phyloP scores from a whole-genome alignment of 495 filamentous ascomycete species.

The Letharia columbiana region DNA sequence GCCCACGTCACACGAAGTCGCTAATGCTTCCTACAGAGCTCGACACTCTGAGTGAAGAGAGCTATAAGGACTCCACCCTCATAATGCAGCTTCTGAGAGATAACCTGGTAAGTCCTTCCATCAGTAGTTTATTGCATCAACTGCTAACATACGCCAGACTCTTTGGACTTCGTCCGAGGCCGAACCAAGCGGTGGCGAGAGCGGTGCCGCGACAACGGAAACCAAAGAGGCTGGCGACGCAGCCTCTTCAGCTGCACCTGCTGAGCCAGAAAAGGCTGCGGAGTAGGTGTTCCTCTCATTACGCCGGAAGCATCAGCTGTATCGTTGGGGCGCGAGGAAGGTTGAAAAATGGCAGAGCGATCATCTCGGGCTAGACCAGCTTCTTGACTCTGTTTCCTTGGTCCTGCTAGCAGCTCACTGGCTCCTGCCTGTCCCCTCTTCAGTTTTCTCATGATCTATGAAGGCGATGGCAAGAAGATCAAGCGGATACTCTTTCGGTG shows the following conservation, averaged over 20 bases:
- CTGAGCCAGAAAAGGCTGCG: constrained; percentile 53
- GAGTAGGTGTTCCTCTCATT: constrained; percentile 30
- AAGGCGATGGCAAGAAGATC: constrained; percentile 5
- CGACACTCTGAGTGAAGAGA: constrained; percentile 97
- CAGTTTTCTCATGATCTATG: constrained; percentile 16
- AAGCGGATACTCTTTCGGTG: constrained; percentile 12
- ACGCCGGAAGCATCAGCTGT: constrained; percentile 10
- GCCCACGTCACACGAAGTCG: background rate
- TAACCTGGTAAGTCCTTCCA: constrained; percentile 69
- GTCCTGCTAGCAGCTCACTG: constrained; percentile 1
- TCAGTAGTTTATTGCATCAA: constrained; percentile 17
- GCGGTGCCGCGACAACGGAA: constrained; percentile 51
- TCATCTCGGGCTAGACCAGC: background rate
- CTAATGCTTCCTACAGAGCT: constrained; percentile 57
- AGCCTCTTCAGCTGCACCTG: constrained; percentile 38
- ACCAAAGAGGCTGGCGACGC: constrained; percentile 47
- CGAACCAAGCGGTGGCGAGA: constrained; percentile 54
- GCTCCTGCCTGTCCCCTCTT: constrained; percentile 10
- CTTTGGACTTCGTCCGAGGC: constrained; percentile 99
- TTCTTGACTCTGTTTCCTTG: constrained; percentile 10
- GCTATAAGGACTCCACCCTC: constrained; percentile 99
- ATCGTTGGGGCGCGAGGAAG: constrained; percentile 4
- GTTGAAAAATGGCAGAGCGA: constrained; percentile 6
- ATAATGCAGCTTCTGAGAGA: constrained; percentile 99
- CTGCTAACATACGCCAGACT: constrained; percentile 52